Conservation (phyloP, 169 alveolate genomes). For the Theileria parva region DNA sequence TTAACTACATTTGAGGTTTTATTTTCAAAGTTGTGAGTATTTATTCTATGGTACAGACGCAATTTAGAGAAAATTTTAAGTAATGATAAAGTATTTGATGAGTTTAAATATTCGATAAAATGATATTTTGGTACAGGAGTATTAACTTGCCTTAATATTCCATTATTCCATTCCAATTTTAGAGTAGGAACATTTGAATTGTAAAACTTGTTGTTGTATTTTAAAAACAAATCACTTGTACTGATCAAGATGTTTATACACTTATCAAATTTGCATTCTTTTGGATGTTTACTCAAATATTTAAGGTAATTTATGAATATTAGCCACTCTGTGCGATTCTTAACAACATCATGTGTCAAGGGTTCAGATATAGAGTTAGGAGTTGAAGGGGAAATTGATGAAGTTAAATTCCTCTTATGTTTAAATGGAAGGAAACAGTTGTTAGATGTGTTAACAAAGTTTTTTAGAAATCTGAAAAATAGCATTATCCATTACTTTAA, state of each 20-base stretch:
- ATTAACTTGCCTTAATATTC: slow-evolving; percentile 11
- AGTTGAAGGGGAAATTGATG: not conserved
- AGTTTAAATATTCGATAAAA: not conserved
- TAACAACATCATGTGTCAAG: slow-evolving; percentile 1
- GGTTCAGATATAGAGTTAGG: not conserved
- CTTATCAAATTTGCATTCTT: slow-evolving; percentile 31
- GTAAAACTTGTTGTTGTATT: slow-evolving; percentile 19
- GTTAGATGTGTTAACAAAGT: not conserved
- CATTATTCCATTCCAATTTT: slow-evolving; percentile 24
- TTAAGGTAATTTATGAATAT: slow-evolving; percentile 36
- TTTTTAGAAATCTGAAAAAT: not conserved
- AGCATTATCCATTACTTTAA: not conserved
- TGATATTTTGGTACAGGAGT: not conserved
- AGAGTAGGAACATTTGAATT: not conserved
- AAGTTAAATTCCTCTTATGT: not conserved
- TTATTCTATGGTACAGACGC: slow-evolving; percentile 34
- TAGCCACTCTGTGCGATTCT: slow-evolving; percentile 47
- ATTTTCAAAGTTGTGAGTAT: not conserved
- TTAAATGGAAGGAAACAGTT: not conserved
- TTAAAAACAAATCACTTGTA: slow-evolving; percentile 19
- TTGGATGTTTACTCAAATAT: slow-evolving; percentile 28
- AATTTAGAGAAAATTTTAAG: slow-evolving; percentile 30
- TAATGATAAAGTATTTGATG: slow-evolving; percentile 17
- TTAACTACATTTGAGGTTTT: not conserved
- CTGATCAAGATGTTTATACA: slow-evolving; percentile 38